Evolutionary conservation across 1,284 basidiomycete species (phyloP).

Genomic region (Rhodotorula glutinis): DNA sequence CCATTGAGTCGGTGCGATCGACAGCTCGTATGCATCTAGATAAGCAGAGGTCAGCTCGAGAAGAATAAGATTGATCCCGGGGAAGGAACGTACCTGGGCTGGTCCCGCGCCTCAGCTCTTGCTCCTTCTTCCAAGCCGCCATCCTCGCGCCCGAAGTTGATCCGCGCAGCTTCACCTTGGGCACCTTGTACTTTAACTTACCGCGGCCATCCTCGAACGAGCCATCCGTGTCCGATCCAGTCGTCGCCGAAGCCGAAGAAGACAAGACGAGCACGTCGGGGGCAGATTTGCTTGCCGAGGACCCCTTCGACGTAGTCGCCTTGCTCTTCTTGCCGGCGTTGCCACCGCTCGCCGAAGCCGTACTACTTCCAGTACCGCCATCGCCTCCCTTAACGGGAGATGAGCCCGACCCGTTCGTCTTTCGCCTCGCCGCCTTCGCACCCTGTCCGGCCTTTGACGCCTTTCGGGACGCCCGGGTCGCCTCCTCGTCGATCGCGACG

Average conservation of each 20-base stretch:
- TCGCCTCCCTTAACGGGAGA: not conserved
- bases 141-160: not conserved
- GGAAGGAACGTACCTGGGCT: slow-evolving; percentile 13
- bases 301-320: not conserved
- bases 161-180: slow-evolving; percentile 24
- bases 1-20: slow-evolving; percentile 86
- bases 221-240: slow-evolving; percentile 40
- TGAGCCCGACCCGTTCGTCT: slow-evolving; percentile 18
- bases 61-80: no score
- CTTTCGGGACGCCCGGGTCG: slow-evolving; percentile 16
- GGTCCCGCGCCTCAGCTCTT: slow-evolving; percentile 7
- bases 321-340: not conserved
- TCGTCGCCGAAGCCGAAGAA: slow-evolving; percentile 37
- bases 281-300: not conserved
- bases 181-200: slow-evolving; percentile 28
- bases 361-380: not conserved
- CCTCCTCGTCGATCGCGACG: not conserved
- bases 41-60: not conserved
- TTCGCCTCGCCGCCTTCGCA: slow-evolving; percentile 38
- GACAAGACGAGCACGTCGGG: slow-evolving; percentile 14
- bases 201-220: slow-evolving; percentile 44
- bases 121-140: slow-evolving; percentile 23
- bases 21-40: slow-evolving; percentile 19
- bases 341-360: not conserved
- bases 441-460: slow-evolving; percentile 27